Conservation (phyloP, 2,329 filamentous ascomycete species). For the Talaromyces sp. region DNA sequence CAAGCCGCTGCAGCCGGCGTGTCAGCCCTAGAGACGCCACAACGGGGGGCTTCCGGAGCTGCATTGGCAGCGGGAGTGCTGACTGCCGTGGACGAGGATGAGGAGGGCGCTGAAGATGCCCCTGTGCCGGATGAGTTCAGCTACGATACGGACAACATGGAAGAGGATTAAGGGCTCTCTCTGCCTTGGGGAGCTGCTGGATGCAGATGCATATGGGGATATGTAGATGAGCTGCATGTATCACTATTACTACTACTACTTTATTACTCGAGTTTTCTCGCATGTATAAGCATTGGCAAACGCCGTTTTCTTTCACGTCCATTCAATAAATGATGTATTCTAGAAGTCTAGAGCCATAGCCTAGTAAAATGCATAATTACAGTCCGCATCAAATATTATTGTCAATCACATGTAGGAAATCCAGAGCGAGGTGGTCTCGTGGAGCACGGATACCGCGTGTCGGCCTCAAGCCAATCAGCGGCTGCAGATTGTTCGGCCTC, state of each 20-base stretch:
- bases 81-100: conserved; percentile 75
- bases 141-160: conserved; percentile 40
- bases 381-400: neutral
- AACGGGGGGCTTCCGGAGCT: conserved; percentile 45
- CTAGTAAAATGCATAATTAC: neutral
- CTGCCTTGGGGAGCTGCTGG: neutral
- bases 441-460: neutral
- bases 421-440: neutral
- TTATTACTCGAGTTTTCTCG: conserved; percentile 1
- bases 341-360: no score
- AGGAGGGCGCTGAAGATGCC: conserved; percentile 44
- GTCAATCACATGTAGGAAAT: neutral
- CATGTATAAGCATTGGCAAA: conserved; percentile 5
- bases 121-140: conserved; percentile 43
- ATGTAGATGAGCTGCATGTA: conserved; percentile 10
- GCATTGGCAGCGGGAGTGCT: conserved; percentile 73
- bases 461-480: neutral
- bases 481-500: conserved; percentile 13
- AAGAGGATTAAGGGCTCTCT: conserved; percentile 17
- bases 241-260: conserved; percentile 7
- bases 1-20: conserved; percentile 34
- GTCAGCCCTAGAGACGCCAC: conserved; percentile 27
- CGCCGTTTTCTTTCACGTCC: neutral
- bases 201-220: conserved; percentile 3
- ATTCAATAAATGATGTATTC: neutral